Percentiles rank a stretch among this genome's conserved stretches.
Conservation (phyloP, 176 grass and related monocot genomes). For the Rhynchospora tenuis region DNA sequence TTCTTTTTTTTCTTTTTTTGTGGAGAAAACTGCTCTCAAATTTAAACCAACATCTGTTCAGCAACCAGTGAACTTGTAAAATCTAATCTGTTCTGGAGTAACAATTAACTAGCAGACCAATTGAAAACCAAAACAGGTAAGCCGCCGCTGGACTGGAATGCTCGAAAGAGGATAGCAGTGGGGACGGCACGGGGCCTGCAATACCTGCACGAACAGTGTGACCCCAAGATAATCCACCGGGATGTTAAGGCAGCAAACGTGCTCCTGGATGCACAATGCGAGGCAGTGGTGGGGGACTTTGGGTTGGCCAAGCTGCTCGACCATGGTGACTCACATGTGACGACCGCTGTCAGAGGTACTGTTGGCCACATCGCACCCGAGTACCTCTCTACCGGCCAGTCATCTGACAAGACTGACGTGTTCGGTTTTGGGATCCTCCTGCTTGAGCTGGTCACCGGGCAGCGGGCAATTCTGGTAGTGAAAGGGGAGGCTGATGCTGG, state of each 20-base stretch:
- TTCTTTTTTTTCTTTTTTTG: too few relatives aligned
- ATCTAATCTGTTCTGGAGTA: neutral
- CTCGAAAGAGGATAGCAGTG: conserved; percentile 69
- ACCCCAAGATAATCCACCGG: too few relatives aligned
- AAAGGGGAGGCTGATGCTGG: conserved; percentile 46
- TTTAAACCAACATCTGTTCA: neutral
- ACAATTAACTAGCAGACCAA: too few relatives aligned
- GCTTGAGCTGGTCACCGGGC: conserved; percentile 72
- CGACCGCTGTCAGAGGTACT: conserved; percentile 81
- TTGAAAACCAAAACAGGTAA: conserved; percentile 34
- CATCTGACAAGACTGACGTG: conserved; percentile 75
- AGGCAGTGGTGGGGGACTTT: conserved; percentile 76
- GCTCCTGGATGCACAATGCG: conserved; percentile 59
- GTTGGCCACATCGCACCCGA: conserved; percentile 81
- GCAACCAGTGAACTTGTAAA: neutral
- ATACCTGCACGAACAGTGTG: conserved; percentile 86
- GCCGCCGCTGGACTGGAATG: conserved; percentile 65
- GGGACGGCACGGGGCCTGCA: conserved; percentile 68
- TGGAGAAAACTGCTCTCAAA: neutral
- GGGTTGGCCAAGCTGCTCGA: conserved; percentile 83
- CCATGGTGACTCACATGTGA: conserved; percentile 76
- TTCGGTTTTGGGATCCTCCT: conserved; percentile 82
- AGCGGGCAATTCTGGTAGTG: conserved; percentile 65
- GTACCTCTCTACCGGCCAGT: conserved; percentile 84
- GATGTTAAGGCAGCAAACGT: conserved; percentile 87